Conservation (phyloP, 768 basidiomycete species). For the Boletellus emodensis region DNA sequence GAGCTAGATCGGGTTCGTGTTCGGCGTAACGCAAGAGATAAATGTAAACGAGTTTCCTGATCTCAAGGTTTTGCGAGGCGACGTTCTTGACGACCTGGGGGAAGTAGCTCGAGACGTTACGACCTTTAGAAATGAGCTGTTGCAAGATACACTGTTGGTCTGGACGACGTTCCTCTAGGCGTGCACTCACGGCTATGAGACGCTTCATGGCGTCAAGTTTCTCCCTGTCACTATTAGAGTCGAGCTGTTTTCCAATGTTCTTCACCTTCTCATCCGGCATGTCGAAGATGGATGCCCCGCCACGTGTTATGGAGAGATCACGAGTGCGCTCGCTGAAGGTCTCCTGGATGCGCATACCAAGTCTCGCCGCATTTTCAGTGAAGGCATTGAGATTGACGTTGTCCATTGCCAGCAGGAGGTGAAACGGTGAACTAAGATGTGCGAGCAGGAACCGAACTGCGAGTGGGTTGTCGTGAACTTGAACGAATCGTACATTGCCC, state of each 20-base stretch:
- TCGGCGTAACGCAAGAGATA: constrained; percentile 94
- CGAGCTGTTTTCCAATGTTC: constrained; percentile 82
- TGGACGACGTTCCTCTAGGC: neutral
- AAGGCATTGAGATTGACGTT: constrained; percentile 38
- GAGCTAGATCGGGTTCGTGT: constrained; percentile 88
- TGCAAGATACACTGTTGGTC: constrained; percentile 1
- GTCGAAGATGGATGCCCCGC: constrained; percentile 58
- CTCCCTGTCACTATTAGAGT: constrained; percentile 84
- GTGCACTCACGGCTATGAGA: constrained; percentile 75
- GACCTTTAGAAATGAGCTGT: constrained; percentile 89
- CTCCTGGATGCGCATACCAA: constrained; percentile 81
- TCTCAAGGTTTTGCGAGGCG: constrained; percentile 86
- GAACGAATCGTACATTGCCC: constrained; percentile 5
- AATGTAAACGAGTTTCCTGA: constrained; percentile 96
- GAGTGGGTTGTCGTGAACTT: neutral
- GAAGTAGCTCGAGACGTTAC: constrained; percentile 90
- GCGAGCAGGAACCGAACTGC: neutral
- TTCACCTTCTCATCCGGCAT: constrained; percentile 75
- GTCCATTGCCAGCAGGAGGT: constrained; percentile 19
- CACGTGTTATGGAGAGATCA: constrained; percentile 59
- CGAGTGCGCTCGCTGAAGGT: constrained; percentile 77
- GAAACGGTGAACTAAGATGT: neutral
- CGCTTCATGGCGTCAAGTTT: constrained; percentile 94
- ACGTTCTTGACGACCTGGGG: constrained; percentile 98
- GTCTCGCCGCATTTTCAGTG: constrained; percentile 78